These are phyloP conservation scores for Penicillium cataractarum DNA, from an alignment of 495 filamentous ascomycete genomes.

Conservation along the genomic window DNA sequence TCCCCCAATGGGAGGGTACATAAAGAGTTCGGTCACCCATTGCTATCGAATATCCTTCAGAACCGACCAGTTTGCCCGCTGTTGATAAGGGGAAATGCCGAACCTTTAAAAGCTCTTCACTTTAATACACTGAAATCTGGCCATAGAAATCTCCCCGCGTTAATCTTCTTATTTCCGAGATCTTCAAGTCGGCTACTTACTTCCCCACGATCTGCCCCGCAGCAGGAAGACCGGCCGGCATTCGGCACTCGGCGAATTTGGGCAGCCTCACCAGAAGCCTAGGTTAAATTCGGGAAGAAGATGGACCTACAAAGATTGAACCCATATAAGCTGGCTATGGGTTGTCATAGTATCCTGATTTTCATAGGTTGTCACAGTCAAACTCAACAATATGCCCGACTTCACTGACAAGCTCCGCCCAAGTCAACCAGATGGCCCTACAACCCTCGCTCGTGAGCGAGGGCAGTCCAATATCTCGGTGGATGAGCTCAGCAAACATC, in stretches of 20 bases:
- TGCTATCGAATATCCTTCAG: conserved; percentile 1
- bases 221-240: conserved; percentile 20
- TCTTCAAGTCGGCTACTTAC: conserved; percentile 29
- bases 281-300: conserved; percentile 1
- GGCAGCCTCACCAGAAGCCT: neutral
- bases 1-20: conserved; percentile 32
- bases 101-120: neutral
- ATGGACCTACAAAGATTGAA: neutral
- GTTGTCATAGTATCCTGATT: neutral
- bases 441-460: conserved; percentile 44
- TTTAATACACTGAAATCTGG: neutral
- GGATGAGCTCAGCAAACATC: conserved; percentile 42
- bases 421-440: conserved; percentile 38
- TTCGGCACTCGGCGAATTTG: conserved; percentile 30
- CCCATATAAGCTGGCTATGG: neutral
- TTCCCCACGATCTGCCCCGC: conserved; percentile 25
- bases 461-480: conserved; percentile 38
- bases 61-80: neutral
- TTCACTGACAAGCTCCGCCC: conserved; percentile 51
- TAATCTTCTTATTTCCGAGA: neutral
- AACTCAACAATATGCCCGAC: conserved; percentile 40
- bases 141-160: conserved; percentile 5
- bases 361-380: neutral
- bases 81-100: neutral
- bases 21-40: conserved; percentile 31